Conservation (phyloP, 2,329 filamentous ascomycete genomes). For the Calonectria ilicicola region DNA sequence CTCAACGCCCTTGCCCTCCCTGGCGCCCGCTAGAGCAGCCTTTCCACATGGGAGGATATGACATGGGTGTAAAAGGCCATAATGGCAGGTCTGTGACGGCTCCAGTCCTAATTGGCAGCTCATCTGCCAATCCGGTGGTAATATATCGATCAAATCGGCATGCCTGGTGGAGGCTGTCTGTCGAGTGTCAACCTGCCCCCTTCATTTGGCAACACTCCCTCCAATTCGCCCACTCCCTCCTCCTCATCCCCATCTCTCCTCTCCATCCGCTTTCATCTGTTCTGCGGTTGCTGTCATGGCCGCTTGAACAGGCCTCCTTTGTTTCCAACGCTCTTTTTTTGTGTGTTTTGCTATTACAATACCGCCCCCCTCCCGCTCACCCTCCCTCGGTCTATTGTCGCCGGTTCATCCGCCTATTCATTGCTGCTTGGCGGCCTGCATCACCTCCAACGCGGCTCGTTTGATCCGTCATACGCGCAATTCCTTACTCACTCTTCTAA, state of each 20-base stretch:
- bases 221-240: conserved; percentile 1
- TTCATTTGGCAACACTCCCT: conserved; percentile 24
- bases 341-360: conserved; percentile 31
- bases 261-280: conserved; percentile 32
- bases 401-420: neutral
- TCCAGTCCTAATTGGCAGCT: neutral
- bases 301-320: conserved; percentile 14
- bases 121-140: conserved; percentile 7
- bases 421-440: neutral
- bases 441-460: neutral
- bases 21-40: conserved; percentile 12
- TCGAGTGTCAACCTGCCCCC: conserved; percentile 8
- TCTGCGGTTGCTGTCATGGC: conserved; percentile 32
- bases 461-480: neutral
- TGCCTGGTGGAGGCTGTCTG: neutral
- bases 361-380: conserved; percentile 17
- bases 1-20: conserved; percentile 22
- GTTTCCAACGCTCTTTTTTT: conserved; percentile 34
- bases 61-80: conserved; percentile 8
- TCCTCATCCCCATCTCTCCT: conserved; percentile 15
- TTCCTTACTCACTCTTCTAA: neutral
- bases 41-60: conserved; percentile 35
- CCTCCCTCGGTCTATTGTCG: conserved; percentile 4
- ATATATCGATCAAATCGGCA: neutral
- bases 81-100: conserved; percentile 7